Evolutionary conservation across 441 rosid genomes (phyloP), one percentile per base, ranked within the genome.

Genomic region (Bocquillonia castaneifolia): DNA sequence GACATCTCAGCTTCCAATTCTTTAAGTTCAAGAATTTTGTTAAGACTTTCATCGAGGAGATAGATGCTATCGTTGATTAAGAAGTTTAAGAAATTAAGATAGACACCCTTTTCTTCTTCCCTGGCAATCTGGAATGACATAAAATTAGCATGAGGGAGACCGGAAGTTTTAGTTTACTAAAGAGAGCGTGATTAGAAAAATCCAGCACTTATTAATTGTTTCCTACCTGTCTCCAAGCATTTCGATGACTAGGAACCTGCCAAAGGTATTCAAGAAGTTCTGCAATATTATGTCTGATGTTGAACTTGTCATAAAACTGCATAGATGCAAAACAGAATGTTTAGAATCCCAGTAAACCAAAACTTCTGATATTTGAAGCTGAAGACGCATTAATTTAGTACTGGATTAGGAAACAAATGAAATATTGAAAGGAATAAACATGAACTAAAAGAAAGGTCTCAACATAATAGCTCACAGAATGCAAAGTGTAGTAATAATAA

Each of bases 81-180:
- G 82, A 92, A 92, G 86, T 92, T 95, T 66, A 95, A 80, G 88
- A 95, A 95, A 79, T 95, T 92, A 83, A 95, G 81, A 77, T 95
- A 95, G 72, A 92, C 96, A 55, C 99, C 99, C 93, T 92, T 95
- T 70, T 95, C 99, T 81, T 95, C 98, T 82, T 92, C 97, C 80
- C 84, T 95, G 10, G 97, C 99, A 78, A 95, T 95, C 98, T 95
- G 95, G 59, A 82, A 75, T 55, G 18, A 32, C n/a, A 68, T 31
- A 66, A 50, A 62, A 53, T 36, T 29, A 53, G 42, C 28, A 50
- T 58, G 18, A 42, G 26, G 40, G 52, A 55, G 69, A 31, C 42
- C 36, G 47, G 18, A 31, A 36, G 39, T 15, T 52, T 58, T 32
- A 68, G 60, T 70, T 25, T 36, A 63, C 18, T 12, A 29, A 47